These are phyloP conservation scores for Tulasnella calospora DNA, from an alignment of 768 basidiomycete species.

Conservation along the genomic window DNA sequence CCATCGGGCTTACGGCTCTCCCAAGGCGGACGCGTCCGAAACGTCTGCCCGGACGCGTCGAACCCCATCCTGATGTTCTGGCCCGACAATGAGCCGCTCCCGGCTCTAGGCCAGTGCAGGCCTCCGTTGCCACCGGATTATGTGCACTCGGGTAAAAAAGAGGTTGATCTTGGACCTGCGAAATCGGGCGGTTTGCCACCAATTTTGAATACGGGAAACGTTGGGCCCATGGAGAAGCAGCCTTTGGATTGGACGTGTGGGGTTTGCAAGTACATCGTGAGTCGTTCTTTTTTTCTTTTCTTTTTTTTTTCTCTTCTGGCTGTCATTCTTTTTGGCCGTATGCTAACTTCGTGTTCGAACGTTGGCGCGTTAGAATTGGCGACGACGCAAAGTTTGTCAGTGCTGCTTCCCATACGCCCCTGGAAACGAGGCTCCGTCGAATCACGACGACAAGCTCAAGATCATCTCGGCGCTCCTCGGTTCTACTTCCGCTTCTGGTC, in stretches of 20 bases:
- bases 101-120: slow-evolving; percentile 60
- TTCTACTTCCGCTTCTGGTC: too few relatives aligned
- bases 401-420: slow-evolving; percentile 66
- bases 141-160: too few relatives aligned
- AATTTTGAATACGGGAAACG: slow-evolving; percentile 83
- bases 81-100: slow-evolving; percentile 84
- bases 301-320: neutral
- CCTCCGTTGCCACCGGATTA: too few relatives aligned
- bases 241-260: slow-evolving; percentile 65
- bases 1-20: slow-evolving; percentile 77
- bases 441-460: slow-evolving; percentile 15
- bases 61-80: slow-evolving; percentile 76
- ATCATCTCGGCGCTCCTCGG: neutral
- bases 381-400: slow-evolving; percentile 82
- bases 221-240: slow-evolving; percentile 69
- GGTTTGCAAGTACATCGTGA: slow-evolving; percentile 69
- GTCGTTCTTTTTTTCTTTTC: slow-evolving; percentile 9
- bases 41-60: slow-evolving; percentile 68
- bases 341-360: too few relatives aligned
- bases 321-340: neutral
- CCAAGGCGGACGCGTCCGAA: slow-evolving; percentile 71
- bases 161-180: too few relatives aligned
- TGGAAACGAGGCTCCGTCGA: slow-evolving; percentile 21
- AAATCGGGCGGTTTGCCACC: slow-evolving; percentile 52
- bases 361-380: slow-evolving; percentile 53